Conservation (phyloP, 2,329 filamentous ascomycete species). For the Didymella glomerata region DNA sequence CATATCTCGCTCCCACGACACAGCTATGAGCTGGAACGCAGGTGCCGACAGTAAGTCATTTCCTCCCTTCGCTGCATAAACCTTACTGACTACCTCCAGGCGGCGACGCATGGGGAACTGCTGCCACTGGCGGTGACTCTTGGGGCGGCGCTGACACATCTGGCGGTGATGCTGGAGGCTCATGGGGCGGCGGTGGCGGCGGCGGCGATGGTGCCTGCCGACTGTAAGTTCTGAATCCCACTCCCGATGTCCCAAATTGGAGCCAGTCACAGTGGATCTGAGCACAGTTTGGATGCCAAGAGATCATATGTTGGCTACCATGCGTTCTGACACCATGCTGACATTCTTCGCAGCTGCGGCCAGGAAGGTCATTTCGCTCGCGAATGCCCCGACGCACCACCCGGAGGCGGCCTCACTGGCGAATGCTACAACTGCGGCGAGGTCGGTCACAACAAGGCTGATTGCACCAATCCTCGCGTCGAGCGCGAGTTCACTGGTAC, state of each 20-base stretch:
- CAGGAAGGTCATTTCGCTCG: slow-evolving; percentile 57
- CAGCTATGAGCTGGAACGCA: slow-evolving; percentile 36
- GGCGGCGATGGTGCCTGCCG: slow-evolving; percentile 52
- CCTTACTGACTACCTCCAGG: slow-evolving; percentile 23
- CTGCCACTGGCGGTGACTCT: slow-evolving; percentile 19
- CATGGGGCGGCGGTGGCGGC: slow-evolving; percentile 35
- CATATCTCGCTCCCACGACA: neutral
- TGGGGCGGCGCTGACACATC: slow-evolving; percentile 27
- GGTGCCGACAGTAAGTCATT: slow-evolving; percentile 24
- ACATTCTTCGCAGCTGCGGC: slow-evolving; percentile 51
- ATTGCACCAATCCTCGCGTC: slow-evolving; percentile 66
- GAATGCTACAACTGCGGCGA: slow-evolving; percentile 70
- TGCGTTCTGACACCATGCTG: slow-evolving; percentile 26
- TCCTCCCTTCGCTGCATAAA: slow-evolving; percentile 11
- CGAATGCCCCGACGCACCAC: slow-evolving; percentile 58
- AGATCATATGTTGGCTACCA: neutral
- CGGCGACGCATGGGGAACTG: slow-evolving; percentile 26
- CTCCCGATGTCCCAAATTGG: neutral
- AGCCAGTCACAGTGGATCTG: neutral
- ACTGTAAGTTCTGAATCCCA: slow-evolving; percentile 47
- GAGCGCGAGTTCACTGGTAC: slow-evolving; percentile 62
- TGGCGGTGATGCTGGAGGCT: slow-evolving; percentile 20
- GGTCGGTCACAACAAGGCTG: slow-evolving; percentile 67
- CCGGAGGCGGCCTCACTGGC: slow-evolving; percentile 49
- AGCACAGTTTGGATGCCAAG: neutral